A percentile compares a stretch with the other conserved stretches of the same genome.
Evolutionary conservation across 1,284 basidiomycete genomes (phyloP).

Genomic region (Leccinum solheimii): DNA sequence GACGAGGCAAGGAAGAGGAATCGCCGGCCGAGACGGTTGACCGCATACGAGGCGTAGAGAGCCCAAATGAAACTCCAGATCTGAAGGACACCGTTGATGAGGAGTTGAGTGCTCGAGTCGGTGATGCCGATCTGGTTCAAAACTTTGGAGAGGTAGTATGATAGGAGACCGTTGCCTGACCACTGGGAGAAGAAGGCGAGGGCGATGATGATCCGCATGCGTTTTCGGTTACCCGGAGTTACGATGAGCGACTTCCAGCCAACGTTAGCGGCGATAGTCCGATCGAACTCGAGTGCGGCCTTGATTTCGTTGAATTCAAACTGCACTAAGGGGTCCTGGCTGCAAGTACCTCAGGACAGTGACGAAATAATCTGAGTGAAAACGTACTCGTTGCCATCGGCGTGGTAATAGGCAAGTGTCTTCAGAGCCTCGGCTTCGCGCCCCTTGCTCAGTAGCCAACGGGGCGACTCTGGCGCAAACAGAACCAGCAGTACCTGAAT

Average conservation of each 20-base stretch:
- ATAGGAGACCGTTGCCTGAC: conserved; percentile 76
- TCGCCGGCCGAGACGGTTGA: conserved; percentile 62
- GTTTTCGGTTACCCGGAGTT: conserved; percentile 67
- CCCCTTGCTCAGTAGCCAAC: conserved; percentile 70
- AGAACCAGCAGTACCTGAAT: conserved; percentile 61
- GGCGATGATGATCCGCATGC: conserved; percentile 68
- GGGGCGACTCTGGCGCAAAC: conserved; percentile 70
- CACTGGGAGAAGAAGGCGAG: conserved; percentile 74
- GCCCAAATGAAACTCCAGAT: conserved; percentile 74
- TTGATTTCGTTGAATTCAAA: conserved; percentile 81
- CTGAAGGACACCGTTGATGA: conserved; percentile 73
- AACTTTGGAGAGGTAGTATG: conserved; percentile 75
- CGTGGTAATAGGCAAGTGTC: conserved; percentile 75
- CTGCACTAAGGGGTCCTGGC: conserved; percentile 70
- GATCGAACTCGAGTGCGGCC: conserved; percentile 68
- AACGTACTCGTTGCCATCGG: conserved; percentile 60
- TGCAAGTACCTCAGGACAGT: conserved; percentile 49
- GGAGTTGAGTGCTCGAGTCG: conserved; percentile 55
- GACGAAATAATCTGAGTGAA: conserved; percentile 24
- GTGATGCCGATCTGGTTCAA: conserved; percentile 73
- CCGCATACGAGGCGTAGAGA: conserved; percentile 55
- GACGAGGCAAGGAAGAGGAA: conserved; percentile 62
- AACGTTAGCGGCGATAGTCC: conserved; percentile 51
- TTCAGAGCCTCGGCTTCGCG: conserved; percentile 60
- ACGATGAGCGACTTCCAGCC: conserved; percentile 63